These are phyloP conservation scores for Epichloe gansuensis DNA, from an alignment of 2,329 filamentous ascomycete species.

Conservation along the genomic window DNA sequence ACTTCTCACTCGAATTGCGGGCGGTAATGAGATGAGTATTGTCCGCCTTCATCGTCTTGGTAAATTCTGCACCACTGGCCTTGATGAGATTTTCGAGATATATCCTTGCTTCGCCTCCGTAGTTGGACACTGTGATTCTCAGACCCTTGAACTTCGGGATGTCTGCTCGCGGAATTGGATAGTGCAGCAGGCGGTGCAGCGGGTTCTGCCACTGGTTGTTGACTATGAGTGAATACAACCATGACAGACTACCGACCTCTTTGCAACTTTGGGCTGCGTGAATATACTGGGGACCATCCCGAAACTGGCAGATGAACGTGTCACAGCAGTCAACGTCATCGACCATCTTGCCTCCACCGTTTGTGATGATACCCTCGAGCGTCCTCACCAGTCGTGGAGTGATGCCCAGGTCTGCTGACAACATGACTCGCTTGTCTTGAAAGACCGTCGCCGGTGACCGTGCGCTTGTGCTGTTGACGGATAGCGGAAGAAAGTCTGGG, in stretches of 20 bases:
- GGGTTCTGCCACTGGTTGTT: constrained; percentile 83
- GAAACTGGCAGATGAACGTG: constrained; percentile 77
- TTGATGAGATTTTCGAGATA: constrained; percentile 87
- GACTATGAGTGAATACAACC: constrained; percentile 87
- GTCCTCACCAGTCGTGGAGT: constrained; percentile 52
- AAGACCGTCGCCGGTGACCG: constrained; percentile 59
- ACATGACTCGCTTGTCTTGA: constrained; percentile 59
- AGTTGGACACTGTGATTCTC: constrained; percentile 87
- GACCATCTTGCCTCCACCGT: constrained; percentile 59
- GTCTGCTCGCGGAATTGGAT: constrained; percentile 65
- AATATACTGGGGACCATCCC: constrained; percentile 67
- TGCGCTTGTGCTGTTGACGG: constrained; percentile 27
- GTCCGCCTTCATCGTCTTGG: constrained; percentile 86
- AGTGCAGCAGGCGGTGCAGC: constrained; percentile 71
- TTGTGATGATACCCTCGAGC: constrained; percentile 55
- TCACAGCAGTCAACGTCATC: constrained; percentile 55
- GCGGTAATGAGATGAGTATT: constrained; percentile 95
- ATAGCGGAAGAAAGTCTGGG: constrained; percentile 30
- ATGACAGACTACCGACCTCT: constrained; percentile 81
- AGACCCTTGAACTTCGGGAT: constrained; percentile 67
- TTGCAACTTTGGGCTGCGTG: constrained; percentile 64
- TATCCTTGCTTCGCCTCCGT: constrained; percentile 82
- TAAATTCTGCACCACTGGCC: constrained; percentile 76
- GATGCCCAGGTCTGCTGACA: constrained; percentile 63
- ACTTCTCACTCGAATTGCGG: constrained; percentile 82